Percentiles rank a stretch among this genome's conserved stretches.
Conservation (phyloP, 768 basidiomycete genomes). For the Plicaturopsis crispa region DNA sequence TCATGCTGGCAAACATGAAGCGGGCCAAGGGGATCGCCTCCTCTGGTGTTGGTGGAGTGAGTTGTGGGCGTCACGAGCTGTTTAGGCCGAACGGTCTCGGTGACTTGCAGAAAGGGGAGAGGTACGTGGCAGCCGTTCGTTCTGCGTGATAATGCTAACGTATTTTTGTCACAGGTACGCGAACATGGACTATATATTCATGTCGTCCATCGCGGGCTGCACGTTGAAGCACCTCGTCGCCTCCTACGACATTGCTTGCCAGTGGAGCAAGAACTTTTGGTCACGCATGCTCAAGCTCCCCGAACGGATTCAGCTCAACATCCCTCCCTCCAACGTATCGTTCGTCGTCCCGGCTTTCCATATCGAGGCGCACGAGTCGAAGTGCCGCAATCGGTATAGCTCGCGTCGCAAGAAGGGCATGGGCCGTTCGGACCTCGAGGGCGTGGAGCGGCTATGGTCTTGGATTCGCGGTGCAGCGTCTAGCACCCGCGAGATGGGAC, state of each 20-base stretch:
- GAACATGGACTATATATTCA: slow-evolving; percentile 9
- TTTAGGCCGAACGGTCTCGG: slow-evolving; percentile 6
- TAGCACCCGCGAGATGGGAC: background rate
- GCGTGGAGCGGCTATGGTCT: background rate
- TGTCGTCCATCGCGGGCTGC: background rate
- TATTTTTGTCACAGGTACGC: slow-evolving; percentile 7
- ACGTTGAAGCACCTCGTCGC: background rate
- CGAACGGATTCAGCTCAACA: background rate
- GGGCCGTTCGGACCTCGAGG: background rate
- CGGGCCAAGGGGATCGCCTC: slow-evolving; percentile 1
- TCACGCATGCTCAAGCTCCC: background rate
- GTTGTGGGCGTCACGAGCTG: slow-evolving; percentile 10
- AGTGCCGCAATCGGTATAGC: background rate
- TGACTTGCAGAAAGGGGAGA: slow-evolving; percentile 11
- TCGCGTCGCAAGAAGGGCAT: background rate
- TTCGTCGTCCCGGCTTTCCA: background rate
- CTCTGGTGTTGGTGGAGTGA: slow-evolving; percentile 7
- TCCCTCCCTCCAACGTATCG: background rate
- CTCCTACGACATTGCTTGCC: slow-evolving; percentile 3
- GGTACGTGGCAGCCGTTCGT: slow-evolving; percentile 4
- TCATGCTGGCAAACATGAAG: background rate
- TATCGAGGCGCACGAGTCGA: background rate
- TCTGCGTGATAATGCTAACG: slow-evolving; percentile 1
- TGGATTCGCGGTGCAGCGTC: background rate
- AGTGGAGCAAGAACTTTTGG: background rate